Base-by-base conservation (phyloP, 805 yeast species). In the Myxozyma mucilagina region DNA sequence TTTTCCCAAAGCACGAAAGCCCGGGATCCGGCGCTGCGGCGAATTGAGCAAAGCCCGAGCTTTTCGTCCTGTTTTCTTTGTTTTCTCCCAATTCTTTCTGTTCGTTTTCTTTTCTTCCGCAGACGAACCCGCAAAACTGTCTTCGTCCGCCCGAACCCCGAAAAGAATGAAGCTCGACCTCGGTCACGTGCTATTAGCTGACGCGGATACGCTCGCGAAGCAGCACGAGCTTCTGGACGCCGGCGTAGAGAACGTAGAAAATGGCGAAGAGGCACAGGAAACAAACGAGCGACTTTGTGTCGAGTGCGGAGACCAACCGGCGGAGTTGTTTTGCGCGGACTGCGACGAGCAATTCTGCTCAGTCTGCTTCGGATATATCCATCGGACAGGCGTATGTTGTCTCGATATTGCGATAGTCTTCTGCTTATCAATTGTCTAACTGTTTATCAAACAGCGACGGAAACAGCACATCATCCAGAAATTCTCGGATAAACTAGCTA, bases 301-400 rank as follows among this genome's bases (percentile, higher is more conserved):
- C 16, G 93, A 87, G 66, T 87, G 94, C 71, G 82, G 82, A 41
- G 90, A 87, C 70, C 89, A 85, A 84, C 86, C 89, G 20, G 76
- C 82, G 3, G 89, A 86, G 66, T 72, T 85, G n/a, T 72, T 76
- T 41, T 87, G 94, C 72, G 69, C 74, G 36, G 79, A 79, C 59
- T 87, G 94, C 73, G 82, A 80, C 44, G 93, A 87, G 68, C 77
- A 77, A 14, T 87, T 85, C 68, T 87, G 94, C 73, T 78, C 80
- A 35, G 89, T 86, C 2, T 88, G 93, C 70, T 87, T 82, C 69
- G 83, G 79, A 48, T 80, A 86, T 75, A 77, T 86, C 24, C 94
- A 87, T 68, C 79, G 86, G 57, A 86, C 88, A 35, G 94, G 94
- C 16, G 67, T 60, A 54, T 18, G 70, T 50, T 2, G 10, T 24